Base-by-base conservation (phyloP, 2,329 filamentous ascomycete genomes). In the Alternaria infectoria region DNA sequence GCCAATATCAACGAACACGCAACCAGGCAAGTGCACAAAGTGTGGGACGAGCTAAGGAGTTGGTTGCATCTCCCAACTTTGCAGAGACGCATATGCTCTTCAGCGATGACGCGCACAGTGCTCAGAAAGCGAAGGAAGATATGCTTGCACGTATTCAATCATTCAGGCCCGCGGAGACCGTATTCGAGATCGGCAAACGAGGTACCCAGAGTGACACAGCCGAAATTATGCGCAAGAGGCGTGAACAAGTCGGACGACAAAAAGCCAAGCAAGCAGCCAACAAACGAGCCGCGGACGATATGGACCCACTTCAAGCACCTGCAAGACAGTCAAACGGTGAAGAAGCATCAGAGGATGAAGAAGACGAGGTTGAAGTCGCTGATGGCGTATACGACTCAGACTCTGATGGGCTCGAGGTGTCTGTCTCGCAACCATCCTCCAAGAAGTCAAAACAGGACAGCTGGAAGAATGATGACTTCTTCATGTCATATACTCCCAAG, bases 401-500 rank as follows among this genome's bases (percentile, higher is more conserved):
- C 28, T 83, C 81, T 32, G 78, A 88, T 84, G 79, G 87, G 83
- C 73, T 87, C 76, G 74, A 88, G 83, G 72, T 84, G 49, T 82
- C 82, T 11, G 81, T 85, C 59, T 81, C 83, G n/a, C 77, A 83
- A 52, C 73, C 76, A 36, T 66, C 76, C 61, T 74, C 76, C 17
- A 72, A 74, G 59, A 78, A 66, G 60, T 65, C 54, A 61, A 76
- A 44, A 60, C 68, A 68, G 26, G 72, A 82, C 12, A 87, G 89
- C 49, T 97, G 89, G 86, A 89, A 92, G 76, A 94, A 97, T 77
- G 87, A 90, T 0, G 94, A 97, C 47, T 89, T 96, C 71, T 99
- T 96, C 88, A 98, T 99, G 93, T 92, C 93, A 10, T 99, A 99
- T 85, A 92, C 89, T 2, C 96, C 96, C 0, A 90, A 91, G 65